A percentile compares a stretch with the other conserved stretches of the same genome.
Evolutionary conservation across 1,139 yeast genomes (phyloP).

Genomic region (Williopsis jadinii): DNA sequence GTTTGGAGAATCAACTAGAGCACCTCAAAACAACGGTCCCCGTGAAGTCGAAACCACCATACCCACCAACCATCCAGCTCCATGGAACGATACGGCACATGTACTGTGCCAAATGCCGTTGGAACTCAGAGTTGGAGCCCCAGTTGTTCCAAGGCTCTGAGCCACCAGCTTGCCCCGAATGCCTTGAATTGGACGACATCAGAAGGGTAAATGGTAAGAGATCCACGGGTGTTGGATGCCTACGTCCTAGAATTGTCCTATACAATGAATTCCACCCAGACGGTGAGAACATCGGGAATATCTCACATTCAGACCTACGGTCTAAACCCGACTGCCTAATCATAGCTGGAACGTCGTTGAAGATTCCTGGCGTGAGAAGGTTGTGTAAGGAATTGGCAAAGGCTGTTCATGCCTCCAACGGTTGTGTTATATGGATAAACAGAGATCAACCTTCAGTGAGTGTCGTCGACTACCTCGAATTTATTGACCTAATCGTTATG

Average conservation of each 20-base stretch:
- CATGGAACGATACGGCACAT: conserved; percentile 73
- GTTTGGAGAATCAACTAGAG: conserved; percentile 31
- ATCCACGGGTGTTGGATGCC: conserved; percentile 64
- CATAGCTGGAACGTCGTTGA: conserved; percentile 80
- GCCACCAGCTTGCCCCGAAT: conserved; percentile 48
- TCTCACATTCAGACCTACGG: conserved; percentile 59
- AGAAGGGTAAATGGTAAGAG: conserved; percentile 60
- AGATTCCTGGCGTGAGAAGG: conserved; percentile 80
- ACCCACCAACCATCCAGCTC: conserved; percentile 58
- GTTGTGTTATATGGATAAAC: conserved; percentile 52
- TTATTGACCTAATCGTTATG: conserved; percentile 45
- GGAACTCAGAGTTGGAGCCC: conserved; percentile 36
- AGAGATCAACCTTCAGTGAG: conserved; percentile 45
- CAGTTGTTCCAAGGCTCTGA: conserved; percentile 27
- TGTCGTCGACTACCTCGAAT: conserved; percentile 41
- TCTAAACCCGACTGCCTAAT: conserved; percentile 68
- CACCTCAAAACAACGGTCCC: conserved; percentile 45
- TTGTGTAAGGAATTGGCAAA: conserved; percentile 65
- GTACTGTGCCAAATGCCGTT: conserved; percentile 71
- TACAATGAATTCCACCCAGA: conserved; percentile 89
- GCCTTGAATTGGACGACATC: conserved; percentile 44
- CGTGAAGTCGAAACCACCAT: conserved; percentile 31
- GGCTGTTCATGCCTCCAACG: conserved; percentile 53
- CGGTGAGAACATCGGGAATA: conserved; percentile 71
- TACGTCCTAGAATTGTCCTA: conserved; percentile 76